phyloP scores from a whole-genome alignment of 805 yeast species.

The Pichia exigua region DNA sequence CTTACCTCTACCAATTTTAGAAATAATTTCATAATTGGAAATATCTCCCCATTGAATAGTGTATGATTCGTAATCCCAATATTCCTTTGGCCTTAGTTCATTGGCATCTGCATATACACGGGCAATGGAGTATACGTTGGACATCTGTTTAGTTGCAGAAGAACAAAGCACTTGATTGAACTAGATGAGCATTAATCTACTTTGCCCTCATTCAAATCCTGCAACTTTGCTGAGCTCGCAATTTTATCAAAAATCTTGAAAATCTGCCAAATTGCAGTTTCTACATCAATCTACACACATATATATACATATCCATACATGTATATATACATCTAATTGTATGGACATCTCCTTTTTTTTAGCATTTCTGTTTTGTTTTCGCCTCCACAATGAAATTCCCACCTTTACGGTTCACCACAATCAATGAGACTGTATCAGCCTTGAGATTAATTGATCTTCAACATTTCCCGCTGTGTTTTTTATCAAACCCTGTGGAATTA shows the following conservation, averaged over 20 bases:
- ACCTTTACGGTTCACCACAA: neutral
- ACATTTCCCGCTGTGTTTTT: neutral
- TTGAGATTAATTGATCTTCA: neutral
- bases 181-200: neutral
- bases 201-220: neutral
- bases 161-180: too few species aligned
- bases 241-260: too few species aligned
- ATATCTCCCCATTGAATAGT: conserved; percentile 79
- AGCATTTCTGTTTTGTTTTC: too few species aligned
- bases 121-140: conserved; percentile 31
- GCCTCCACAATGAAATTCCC: neutral
- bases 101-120: conserved; percentile 80
- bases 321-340: too few species aligned
- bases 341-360: too few species aligned
- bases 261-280: too few species aligned
- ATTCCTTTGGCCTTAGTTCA: conserved; percentile 62
- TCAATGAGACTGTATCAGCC: neutral
- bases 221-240: too few species aligned
- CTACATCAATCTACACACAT: too few species aligned
- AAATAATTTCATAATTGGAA: conserved; percentile 75
- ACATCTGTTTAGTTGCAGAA: neutral
- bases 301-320: too few species aligned
- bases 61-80: conserved; percentile 74
- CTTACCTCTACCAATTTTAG: conserved; percentile 86
- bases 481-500: conserved; percentile 12